Evolutionary conservation across 2,329 filamentous ascomycete genomes (phyloP), one percentile per base, ranked within the genome.

Genomic region (Ophiostoma sp.): DNA sequence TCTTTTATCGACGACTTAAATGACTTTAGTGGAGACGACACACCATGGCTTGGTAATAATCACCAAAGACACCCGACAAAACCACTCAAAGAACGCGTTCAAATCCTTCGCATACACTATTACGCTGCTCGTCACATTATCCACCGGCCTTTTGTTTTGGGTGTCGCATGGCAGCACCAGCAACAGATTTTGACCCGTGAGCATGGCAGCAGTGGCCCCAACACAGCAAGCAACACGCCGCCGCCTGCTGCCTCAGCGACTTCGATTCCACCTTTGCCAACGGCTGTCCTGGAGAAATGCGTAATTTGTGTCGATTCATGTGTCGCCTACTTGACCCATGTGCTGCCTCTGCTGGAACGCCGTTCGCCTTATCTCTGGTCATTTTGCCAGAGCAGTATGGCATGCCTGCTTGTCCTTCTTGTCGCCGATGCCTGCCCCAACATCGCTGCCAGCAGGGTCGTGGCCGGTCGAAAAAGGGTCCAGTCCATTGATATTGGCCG

Each of bases 81-180:
- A 1, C 42, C 66, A 8, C 28, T 61, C 12, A 28, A 82, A 2
- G 87, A 93, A 74, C 91, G 93, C 74, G 89, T 92, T 50, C 84
- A 86, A 39, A 89, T 91, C n/a, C 84, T 93, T 76, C 87, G 91
- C 52, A 89, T 89, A 5, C 92, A 93, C 77, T 93, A 93, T 78
- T 93, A 92, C 77, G 91, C 90, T 72, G 91, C 89, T 0, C 85
- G 86, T 25, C 92, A 93, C 76, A 88, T 93, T 77, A 91, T 92
- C 74, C 86, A 92, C 78, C 86, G 91, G 36, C 91, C 90, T 1
- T 89, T 91, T 75, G 76, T 82, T 2, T 76, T 82, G 12, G 77
- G 76, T 39, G 75, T 79, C 7, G 78, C 79, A 9, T 73, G 74
- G 19, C 74, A 59, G 28, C 55, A 70, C 50, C 72, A 66, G 42